A percentile compares a stretch with the other conserved stretches of the same genome.
These are phyloP conservation scores for Aspergillus clavatus DNA, from an alignment of 2,329 filamentous ascomycete genomes.

Conservation along the genomic window DNA sequence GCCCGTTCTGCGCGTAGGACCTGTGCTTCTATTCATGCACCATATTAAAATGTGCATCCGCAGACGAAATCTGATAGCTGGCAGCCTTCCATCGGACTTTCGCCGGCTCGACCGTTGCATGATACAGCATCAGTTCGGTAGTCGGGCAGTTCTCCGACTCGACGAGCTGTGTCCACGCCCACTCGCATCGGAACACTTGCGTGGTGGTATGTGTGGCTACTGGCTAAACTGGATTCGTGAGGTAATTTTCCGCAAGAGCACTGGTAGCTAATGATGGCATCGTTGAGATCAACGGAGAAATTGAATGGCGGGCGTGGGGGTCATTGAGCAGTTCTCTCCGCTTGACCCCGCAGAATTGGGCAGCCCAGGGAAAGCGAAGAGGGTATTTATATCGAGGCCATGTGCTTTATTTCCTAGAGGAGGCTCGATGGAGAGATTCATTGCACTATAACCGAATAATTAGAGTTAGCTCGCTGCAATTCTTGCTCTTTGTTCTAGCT, in stretches of 20 bases:
- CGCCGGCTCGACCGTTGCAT: conserved; percentile 17
- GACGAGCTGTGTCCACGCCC: too few species aligned
- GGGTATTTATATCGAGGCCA: not conserved
- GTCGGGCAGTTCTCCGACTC: conserved; percentile 27
- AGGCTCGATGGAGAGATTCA: too few species aligned
- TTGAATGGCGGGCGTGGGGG: conserved; percentile 2
- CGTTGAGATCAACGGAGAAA: not conserved
- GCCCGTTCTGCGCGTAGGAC: too few species aligned
- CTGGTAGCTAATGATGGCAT: not conserved
- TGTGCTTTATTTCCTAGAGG: too few species aligned
- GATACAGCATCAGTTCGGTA: conserved; percentile 14
- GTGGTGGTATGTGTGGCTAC: conserved; percentile 13
- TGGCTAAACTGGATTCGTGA: not conserved
- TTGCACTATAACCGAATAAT: not conserved
- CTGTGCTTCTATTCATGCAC: too few species aligned
- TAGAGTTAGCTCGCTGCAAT: not conserved
- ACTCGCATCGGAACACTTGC: conserved; percentile 29
- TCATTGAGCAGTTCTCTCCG: conserved; percentile 1
- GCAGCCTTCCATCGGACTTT: conserved; percentile 25
- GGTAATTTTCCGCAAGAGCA: not conserved
- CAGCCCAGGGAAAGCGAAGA: too few species aligned
- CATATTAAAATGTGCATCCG: too few species aligned
- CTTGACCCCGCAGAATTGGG: conserved; percentile 9
- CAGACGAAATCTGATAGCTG: too few species aligned
- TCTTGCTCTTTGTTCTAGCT: too few species aligned